A percentile compares a stretch with the other conserved stretches of the same genome.
These are phyloP conservation scores for Endogone sp. DNA, from an alignment of 192 early-diverging fungal species.

Conservation along the genomic window DNA sequence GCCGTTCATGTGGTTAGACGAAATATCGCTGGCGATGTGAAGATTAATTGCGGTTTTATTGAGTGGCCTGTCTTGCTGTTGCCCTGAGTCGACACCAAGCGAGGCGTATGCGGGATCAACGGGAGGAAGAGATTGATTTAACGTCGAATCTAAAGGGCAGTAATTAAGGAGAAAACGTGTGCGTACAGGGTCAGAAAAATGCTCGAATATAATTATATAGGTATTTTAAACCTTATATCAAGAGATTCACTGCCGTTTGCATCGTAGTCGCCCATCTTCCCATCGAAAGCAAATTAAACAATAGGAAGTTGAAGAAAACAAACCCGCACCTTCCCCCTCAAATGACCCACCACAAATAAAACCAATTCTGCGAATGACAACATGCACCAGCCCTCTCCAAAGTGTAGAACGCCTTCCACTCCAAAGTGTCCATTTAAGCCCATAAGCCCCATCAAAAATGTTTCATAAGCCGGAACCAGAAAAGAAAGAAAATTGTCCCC, in stretches of 20 bases:
- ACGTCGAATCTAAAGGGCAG: not conserved
- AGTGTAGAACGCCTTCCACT: too few relatives aligned
- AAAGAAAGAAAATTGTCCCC: not conserved
- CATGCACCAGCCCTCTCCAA: not conserved
- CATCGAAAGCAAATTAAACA: not conserved
- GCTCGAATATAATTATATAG: not conserved
- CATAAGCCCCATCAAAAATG: not conserved
- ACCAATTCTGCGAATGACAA: not conserved
- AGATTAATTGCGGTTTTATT: not conserved
- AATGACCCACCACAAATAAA: not conserved
- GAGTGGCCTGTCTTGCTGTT: not conserved
- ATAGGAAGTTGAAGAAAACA: not conserved
- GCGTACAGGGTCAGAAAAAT: not conserved
- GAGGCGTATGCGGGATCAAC: not conserved
- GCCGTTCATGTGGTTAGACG: not conserved
- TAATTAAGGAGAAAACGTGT: not conserved
- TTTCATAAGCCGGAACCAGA: too few relatives aligned
- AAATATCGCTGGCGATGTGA: not conserved
- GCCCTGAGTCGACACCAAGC: not conserved
- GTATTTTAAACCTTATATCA: too few relatives aligned
- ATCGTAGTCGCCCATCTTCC: too few relatives aligned
- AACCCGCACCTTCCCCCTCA: not conserved
- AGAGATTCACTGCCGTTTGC: too few relatives aligned
- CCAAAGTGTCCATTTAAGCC: too few relatives aligned
- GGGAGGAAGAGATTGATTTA: not conserved